Conservation (phyloP, 176 grass and related monocot genomes). For the Eleusine indica region DNA sequence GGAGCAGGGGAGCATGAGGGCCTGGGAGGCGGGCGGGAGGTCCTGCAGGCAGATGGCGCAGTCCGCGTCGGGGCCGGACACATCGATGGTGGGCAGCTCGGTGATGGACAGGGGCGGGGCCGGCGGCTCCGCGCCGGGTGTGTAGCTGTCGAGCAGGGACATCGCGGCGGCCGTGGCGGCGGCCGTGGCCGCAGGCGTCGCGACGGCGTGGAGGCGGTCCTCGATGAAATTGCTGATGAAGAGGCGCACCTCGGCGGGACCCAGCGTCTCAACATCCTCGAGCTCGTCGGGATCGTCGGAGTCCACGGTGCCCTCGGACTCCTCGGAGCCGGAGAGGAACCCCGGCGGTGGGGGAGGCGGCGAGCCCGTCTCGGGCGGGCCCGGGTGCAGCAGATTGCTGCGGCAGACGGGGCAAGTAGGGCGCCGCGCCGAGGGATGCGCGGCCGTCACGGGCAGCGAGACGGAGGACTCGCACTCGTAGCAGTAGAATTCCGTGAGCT, state of each 20-base stretch:
- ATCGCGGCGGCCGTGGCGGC: slow-evolving; percentile 31
- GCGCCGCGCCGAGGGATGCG: not conserved
- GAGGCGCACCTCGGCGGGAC: slow-evolving; percentile 12
- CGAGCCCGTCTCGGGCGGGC: not conserved
- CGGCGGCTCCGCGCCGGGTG: slow-evolving; percentile 40
- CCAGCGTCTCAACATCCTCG: slow-evolving; percentile 14
- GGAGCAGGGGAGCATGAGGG: slow-evolving; percentile 67
- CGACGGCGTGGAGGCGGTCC: slow-evolving; percentile 32
- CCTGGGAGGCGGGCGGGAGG: slow-evolving; percentile 48
- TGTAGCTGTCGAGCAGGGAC: slow-evolving; percentile 18
- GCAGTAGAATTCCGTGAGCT: slow-evolving; percentile 44
- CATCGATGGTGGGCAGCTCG: slow-evolving; percentile 63
- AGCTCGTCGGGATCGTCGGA: slow-evolving; percentile 29
- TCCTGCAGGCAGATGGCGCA: slow-evolving; percentile 94
- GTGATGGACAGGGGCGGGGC: slow-evolving; percentile 60
- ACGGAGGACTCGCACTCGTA: slow-evolving; percentile 54
- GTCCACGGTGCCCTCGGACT: slow-evolving; percentile 22
- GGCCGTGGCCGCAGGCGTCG: slow-evolving; percentile 7
- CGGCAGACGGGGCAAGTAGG: slow-evolving; percentile 67
- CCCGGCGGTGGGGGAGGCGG: slow-evolving; percentile 38
- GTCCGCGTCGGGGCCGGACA: slow-evolving; percentile 47
- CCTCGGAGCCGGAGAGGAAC: slow-evolving; percentile 7
- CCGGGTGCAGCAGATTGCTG: slow-evolving; percentile 57
- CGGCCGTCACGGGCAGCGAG: slow-evolving; percentile 28
- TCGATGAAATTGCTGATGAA: slow-evolving; percentile 49